Conservation (phyloP, 495 filamentous ascomycete genomes). For the Recurvomyces mirabilis region DNA sequence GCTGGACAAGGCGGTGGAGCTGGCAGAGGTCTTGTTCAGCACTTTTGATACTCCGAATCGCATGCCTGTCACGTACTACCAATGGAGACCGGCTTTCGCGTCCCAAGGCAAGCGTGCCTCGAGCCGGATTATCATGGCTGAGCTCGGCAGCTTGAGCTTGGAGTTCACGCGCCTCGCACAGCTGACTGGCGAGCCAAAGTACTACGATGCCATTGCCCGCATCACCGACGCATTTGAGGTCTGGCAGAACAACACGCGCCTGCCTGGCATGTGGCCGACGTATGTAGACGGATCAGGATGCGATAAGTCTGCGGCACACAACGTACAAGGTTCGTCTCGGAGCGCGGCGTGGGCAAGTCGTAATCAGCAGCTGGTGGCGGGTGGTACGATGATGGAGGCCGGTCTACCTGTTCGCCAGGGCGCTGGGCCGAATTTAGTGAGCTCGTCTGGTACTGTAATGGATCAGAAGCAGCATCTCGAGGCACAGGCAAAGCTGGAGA, state of each 20-base stretch:
- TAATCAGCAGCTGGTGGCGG: slow-evolving; percentile 3
- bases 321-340: background rate
- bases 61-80: slow-evolving; percentile 82
- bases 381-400: slow-evolving; percentile 7
- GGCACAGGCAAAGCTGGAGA: slow-evolving; percentile 5
- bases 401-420: background rate
- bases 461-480: slow-evolving; percentile 2
- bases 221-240: slow-evolving; percentile 80
- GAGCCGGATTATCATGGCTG: slow-evolving; percentile 56
- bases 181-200: slow-evolving; percentile 72
- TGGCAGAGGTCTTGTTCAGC: slow-evolving; percentile 80
- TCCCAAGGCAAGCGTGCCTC: slow-evolving; percentile 56
- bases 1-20: slow-evolving; percentile 75
- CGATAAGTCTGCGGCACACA: slow-evolving; percentile 27
- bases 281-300: slow-evolving; percentile 69
- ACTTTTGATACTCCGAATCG: slow-evolving; percentile 95
- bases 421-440: background rate
- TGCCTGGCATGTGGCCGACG: slow-evolving; percentile 79
- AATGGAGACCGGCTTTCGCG: slow-evolving; percentile 62
- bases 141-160: slow-evolving; percentile 81
- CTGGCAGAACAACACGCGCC: slow-evolving; percentile 58
- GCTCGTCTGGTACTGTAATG: background rate
- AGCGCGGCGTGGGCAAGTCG: no score
- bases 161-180: slow-evolving; percentile 93
- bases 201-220: slow-evolving; percentile 90